Conservation (phyloP, 495 filamentous ascomycete species). For the Penicillium riverlandense region DNA sequence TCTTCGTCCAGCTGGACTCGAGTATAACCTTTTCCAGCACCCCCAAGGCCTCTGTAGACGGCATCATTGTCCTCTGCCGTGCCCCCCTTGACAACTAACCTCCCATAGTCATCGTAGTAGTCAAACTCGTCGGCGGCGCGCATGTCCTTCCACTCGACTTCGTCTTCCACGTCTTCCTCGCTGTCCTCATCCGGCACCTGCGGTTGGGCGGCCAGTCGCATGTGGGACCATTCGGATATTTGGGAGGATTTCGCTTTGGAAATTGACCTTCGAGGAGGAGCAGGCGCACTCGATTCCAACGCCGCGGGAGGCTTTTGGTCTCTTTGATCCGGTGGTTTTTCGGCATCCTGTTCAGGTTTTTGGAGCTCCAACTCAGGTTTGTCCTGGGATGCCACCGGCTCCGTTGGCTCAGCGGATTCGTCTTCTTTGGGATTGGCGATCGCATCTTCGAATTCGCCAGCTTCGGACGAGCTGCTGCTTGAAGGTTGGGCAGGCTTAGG, state of each 20-base stretch:
- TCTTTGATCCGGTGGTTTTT: not conserved
- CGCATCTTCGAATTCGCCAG: no score
- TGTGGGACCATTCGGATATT: conserved; percentile 87
- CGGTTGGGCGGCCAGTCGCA: conserved; percentile 56
- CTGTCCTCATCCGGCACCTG: conserved; percentile 36
- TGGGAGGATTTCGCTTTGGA: conserved; percentile 14
- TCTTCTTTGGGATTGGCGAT: no score
- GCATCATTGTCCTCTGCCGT: conserved; percentile 63
- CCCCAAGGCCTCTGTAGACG: conserved; percentile 68
- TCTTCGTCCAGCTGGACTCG: conserved; percentile 91
- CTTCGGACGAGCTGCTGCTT: conserved; percentile 9
- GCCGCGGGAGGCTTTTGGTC: not conserved
- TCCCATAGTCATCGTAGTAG: conserved; percentile 90
- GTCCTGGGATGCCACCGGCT: conserved; percentile 1
- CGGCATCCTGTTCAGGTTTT: not conserved
- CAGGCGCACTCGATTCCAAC: not conserved
- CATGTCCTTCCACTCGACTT: conserved; percentile 85
- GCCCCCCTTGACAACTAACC: conserved; percentile 72
- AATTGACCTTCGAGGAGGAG: conserved; percentile 9
- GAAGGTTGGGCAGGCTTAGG: conserved; percentile 8
- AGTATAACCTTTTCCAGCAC: conserved; percentile 92
- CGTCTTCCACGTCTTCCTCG: conserved; percentile 40
- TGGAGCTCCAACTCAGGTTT: not conserved
- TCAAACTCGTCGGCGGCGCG: conserved; percentile 86
- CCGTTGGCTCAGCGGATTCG: not conserved